phyloP scores from a whole-genome alignment of 148 eudicot genomes.

The Spergularia marina region DNA sequence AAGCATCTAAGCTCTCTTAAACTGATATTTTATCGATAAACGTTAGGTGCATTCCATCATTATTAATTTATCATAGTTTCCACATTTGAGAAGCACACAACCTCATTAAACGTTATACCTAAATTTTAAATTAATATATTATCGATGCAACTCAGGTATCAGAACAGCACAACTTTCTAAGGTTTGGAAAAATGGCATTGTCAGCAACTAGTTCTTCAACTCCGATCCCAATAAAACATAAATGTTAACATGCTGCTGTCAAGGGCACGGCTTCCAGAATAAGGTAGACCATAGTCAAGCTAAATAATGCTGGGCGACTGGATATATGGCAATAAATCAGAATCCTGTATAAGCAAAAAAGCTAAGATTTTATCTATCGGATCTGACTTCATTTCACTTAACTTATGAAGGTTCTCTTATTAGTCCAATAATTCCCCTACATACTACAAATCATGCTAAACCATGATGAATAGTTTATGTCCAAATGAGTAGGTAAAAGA shows the following conservation, averaged over 20 bases:
- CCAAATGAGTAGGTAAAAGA: not conserved
- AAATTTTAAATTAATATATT: not conserved
- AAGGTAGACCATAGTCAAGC: not conserved
- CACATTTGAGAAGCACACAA: not conserved
- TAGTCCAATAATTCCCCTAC: not conserved
- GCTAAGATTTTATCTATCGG: not conserved
- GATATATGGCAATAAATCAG: not conserved
- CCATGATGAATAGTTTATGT: not conserved
- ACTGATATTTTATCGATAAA: not conserved
- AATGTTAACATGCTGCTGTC: not conserved
- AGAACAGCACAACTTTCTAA: not conserved
- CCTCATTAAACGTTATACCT: not conserved
- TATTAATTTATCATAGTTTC: not conserved
- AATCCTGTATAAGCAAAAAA: not conserved
- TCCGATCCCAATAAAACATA: slow-evolving; percentile 5
- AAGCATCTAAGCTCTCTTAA: not conserved
- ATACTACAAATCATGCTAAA: not conserved
- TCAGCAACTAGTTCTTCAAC: not conserved
- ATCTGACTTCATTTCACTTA: not conserved
- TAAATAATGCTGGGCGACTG: too few species aligned
- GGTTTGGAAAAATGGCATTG: not conserved
- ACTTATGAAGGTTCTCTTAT: not conserved
- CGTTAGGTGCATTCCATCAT: not conserved
- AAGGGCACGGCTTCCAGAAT: not conserved
- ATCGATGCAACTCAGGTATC: not conserved